Evolutionary conservation across 306 rosid species (phyloP).

Genomic region (Crataegus laevigata): DNA sequence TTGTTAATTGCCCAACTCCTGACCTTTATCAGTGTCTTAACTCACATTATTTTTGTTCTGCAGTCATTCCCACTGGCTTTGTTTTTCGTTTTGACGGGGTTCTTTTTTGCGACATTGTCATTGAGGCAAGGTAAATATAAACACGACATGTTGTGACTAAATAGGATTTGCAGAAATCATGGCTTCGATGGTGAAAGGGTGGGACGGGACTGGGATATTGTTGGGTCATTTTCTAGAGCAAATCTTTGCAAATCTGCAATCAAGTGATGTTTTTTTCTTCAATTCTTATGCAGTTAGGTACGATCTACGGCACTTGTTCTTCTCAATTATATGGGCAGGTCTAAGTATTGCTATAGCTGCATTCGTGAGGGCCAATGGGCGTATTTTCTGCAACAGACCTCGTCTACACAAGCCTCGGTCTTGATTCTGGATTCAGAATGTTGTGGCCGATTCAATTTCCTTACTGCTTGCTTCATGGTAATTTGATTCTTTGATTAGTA

Average conservation of each 20-base stretch:
- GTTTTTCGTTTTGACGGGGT: slow-evolving; percentile 61
- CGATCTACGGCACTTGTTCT: slow-evolving; percentile 75
- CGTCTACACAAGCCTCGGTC: slow-evolving; percentile 65
- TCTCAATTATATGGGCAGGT: slow-evolving; percentile 80
- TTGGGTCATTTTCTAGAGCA: neutral
- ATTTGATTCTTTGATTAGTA: slow-evolving; percentile 27
- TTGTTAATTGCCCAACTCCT: neutral
- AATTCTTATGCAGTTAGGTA: slow-evolving; percentile 47
- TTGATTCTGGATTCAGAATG: slow-evolving; percentile 18
- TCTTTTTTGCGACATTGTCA: slow-evolving; percentile 73
- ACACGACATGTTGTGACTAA: neutral
- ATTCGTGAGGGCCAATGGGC: slow-evolving; percentile 83
- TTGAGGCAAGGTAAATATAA: slow-evolving; percentile 69
- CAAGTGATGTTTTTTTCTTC: slow-evolving; percentile 1
- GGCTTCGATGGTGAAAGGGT: neutral
- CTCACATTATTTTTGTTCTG: slow-evolving; percentile 20
- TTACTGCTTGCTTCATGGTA: slow-evolving; percentile 17
- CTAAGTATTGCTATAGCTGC: slow-evolving; percentile 68
- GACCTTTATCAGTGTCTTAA: neutral
- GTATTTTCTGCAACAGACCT: slow-evolving; percentile 89
- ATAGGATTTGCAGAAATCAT: neutral
- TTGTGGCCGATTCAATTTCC: slow-evolving; percentile 16
- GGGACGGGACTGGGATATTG: neutral
- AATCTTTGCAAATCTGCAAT: neutral
- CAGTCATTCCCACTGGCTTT: slow-evolving; percentile 90